phyloP scores from a whole-genome alignment of 2,329 filamentous ascomycete genomes.

The Trichoderma semiorbis region DNA sequence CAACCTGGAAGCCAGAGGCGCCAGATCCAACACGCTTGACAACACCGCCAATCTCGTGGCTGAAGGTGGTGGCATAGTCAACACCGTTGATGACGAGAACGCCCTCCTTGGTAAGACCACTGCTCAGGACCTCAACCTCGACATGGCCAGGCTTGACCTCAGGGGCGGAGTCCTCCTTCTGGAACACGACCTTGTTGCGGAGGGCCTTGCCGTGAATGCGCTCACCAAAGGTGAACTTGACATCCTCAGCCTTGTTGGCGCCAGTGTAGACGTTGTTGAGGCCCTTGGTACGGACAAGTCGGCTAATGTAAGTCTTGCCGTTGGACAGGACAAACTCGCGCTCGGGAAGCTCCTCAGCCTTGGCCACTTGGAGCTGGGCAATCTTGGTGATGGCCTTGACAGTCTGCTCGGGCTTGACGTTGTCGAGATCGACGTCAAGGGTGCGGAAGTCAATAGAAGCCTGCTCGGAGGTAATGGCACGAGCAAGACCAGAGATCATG shows the following conservation, averaged over 20 bases:
- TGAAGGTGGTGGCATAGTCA: conserved; percentile 27
- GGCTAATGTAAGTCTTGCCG: conserved; percentile 26
- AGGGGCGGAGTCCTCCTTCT: conserved; percentile 10
- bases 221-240: conserved; percentile 16
- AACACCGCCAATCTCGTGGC: conserved; percentile 26
- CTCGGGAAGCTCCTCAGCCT: conserved; percentile 21
- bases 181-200: conserved; percentile 22
- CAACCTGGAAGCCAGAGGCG: conserved; percentile 21
- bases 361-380: conserved; percentile 18
- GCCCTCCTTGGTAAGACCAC: conserved; percentile 25
- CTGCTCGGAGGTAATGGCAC: conserved; percentile 26
- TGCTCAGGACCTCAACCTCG: conserved; percentile 25
- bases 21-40: conserved; percentile 23
- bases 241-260: conserved; percentile 14
- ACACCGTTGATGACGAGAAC: conserved; percentile 25
- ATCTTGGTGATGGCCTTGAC: conserved; percentile 19
- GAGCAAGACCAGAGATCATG: conserved; percentile 26
- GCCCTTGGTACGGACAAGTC: conserved; percentile 22
- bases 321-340: conserved; percentile 23
- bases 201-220: conserved; percentile 23
- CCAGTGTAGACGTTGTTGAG: conserved; percentile 23
- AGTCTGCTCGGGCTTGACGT: conserved; percentile 13
- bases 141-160: conserved; percentile 25
- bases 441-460: conserved; percentile 27
- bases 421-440: conserved; percentile 24